A percentile compares a stretch with the other conserved stretches of the same genome.
Conservation (phyloP, 2,329 filamentous ascomycete genomes). For the Ceratocystis harringtonii region DNA sequence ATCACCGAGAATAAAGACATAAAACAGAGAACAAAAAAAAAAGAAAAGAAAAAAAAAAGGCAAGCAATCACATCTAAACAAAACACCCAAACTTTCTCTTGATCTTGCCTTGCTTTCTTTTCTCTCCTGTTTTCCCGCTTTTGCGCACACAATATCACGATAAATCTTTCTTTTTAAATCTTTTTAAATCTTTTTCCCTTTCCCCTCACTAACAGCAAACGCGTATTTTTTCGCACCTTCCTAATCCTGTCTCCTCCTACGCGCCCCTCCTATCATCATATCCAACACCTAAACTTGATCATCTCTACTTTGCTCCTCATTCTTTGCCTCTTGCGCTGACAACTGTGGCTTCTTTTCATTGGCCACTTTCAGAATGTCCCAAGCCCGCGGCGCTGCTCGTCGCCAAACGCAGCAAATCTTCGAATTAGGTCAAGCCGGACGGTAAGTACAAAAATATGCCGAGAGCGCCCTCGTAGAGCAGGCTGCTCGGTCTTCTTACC, state of each 20-base stretch:
- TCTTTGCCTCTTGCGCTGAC: too few relatives aligned
- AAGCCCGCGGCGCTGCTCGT: slow-evolving; percentile 12
- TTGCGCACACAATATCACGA: not conserved
- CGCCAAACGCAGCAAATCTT: slow-evolving; percentile 18
- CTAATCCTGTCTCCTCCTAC: not conserved
- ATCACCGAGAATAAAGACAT: not conserved
- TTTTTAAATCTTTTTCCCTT: not conserved
- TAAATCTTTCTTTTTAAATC: not conserved
- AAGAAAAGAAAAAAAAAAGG: not conserved
- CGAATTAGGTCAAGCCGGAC: slow-evolving; percentile 26
- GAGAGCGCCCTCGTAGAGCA: not conserved
- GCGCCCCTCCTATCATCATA: not conserved
- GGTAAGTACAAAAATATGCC: slow-evolving; percentile 22
- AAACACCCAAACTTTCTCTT: not conserved
- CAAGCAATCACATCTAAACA: not conserved
- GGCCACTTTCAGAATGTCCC: slow-evolving; percentile 6
- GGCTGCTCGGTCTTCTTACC: slow-evolving; percentile 1
- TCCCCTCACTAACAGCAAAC: not conserved
- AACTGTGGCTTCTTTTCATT: too few relatives aligned
- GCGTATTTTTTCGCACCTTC: not conserved
- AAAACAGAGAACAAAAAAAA: not conserved
- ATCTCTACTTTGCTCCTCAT: too few relatives aligned
- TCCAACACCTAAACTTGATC: not conserved
- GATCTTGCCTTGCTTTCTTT: not conserved
- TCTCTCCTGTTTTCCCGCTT: not conserved